Conservation (phyloP, 805 yeast species). For the Candida sakaeoensis region DNA sequence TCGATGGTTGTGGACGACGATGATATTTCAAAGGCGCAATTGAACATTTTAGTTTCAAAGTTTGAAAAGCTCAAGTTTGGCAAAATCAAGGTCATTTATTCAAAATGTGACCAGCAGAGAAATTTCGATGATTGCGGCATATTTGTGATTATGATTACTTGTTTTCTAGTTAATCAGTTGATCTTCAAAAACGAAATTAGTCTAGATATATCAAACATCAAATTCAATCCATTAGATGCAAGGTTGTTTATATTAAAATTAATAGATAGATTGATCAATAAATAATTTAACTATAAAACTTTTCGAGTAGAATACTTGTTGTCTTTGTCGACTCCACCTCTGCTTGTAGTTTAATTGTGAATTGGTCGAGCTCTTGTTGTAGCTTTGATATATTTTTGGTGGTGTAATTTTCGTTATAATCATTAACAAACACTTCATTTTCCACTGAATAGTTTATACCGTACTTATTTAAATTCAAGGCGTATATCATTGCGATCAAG, state of each 20-base stretch:
- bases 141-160: constrained; percentile 35
- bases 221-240: constrained; percentile 46
- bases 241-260: constrained; percentile 37
- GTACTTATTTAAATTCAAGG: constrained; percentile 24
- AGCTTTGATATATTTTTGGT: background rate
- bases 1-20: constrained; percentile 42
- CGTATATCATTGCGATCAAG: constrained; percentile 22
- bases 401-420: constrained; percentile 8
- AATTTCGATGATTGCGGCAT: constrained; percentile 70
- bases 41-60: constrained; percentile 20
- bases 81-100: constrained; percentile 22
- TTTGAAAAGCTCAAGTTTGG: constrained; percentile 20
- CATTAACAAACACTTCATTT: constrained; percentile 23
- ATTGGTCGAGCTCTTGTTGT: constrained; percentile 12
- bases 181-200: constrained; percentile 23
- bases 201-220: constrained; percentile 37
- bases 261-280: constrained; percentile 16
- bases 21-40: constrained; percentile 22
- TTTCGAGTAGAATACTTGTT: constrained; percentile 23
- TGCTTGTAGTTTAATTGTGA: constrained; percentile 14
- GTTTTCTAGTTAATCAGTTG: constrained; percentile 29
- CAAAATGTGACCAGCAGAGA: constrained; percentile 54
- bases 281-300: constrained; percentile 16
- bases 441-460: constrained; percentile 25
- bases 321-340: constrained; percentile 27